Evolutionary conservation across 371 early-diverging fungal species (phyloP).

Genomic region (Mucor saturninus): DNA sequence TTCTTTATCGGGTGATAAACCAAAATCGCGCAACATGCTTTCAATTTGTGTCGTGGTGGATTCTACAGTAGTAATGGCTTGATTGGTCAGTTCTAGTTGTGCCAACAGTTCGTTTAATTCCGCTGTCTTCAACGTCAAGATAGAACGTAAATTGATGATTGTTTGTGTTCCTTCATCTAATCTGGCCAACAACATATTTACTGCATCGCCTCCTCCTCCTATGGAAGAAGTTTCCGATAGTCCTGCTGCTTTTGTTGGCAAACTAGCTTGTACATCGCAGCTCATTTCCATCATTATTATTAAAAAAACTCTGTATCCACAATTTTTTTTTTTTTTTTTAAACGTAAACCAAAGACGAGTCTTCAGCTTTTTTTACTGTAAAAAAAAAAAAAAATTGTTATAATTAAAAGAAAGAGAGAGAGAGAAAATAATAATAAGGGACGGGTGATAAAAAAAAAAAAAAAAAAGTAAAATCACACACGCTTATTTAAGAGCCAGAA

Average conservation of each 20-base stretch:
- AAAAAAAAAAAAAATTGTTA: background rate
- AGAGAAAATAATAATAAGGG: background rate
- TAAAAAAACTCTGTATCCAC: too few relatives aligned
- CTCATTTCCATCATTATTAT: conserved; percentile 18
- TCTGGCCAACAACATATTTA: conserved; percentile 34
- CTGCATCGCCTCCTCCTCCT: conserved; percentile 26
- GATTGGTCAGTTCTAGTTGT: conserved; percentile 52
- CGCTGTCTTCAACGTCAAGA: conserved; percentile 54
- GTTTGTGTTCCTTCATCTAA: conserved; percentile 51
- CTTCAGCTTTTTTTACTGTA: background rate
- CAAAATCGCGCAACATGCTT: conserved; percentile 49
- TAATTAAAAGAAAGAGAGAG: background rate
- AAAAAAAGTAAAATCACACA: conserved; percentile 1
- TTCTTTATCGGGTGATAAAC: conserved; percentile 36
- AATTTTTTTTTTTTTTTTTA: background rate
- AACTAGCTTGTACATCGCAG: conserved; percentile 10
- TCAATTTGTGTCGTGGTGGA: conserved; percentile 51
- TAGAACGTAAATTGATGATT: conserved; percentile 50
- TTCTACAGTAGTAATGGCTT: conserved; percentile 51
- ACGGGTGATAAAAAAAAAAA: conserved; percentile 4
- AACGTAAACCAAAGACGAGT: background rate
- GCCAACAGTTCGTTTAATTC: conserved; percentile 55
- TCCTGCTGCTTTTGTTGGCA: conserved; percentile 1
- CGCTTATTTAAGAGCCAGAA: background rate
- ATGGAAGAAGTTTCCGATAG: conserved; percentile 24